Evolutionary conservation across 1,284 basidiomycete species (phyloP).

Genomic region (Fomitiporia mediterranea): DNA sequence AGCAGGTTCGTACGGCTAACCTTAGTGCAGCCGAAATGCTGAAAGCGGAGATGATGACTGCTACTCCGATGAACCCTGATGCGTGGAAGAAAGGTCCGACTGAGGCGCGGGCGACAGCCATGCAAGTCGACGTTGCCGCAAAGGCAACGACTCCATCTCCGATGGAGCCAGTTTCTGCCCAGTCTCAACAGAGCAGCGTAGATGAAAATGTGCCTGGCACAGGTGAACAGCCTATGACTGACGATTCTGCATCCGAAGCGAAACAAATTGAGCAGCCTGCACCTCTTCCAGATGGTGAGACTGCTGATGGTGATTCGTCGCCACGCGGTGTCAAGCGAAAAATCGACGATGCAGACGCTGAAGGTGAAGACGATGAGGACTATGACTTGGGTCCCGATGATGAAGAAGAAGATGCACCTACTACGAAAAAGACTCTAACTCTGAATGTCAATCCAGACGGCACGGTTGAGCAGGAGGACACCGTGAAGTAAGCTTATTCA

Average conservation of each 20-base stretch:
- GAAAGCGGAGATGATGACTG: constrained; percentile 82
- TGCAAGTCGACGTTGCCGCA: not conserved
- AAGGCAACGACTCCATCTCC: not conserved
- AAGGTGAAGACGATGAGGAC: constrained; percentile 42
- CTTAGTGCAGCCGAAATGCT: constrained; percentile 92
- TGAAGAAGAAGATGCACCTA: constrained; percentile 35
- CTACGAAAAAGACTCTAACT: constrained; percentile 36
- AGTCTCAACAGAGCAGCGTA: not conserved
- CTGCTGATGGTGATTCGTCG: constrained; percentile 14
- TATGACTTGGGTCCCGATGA: constrained; percentile 49
- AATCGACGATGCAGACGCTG: constrained; percentile 43
- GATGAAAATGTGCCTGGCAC: not conserved
- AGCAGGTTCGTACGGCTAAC: constrained; percentile 91
- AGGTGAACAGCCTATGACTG: not conserved
- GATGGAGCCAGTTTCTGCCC: not conserved
- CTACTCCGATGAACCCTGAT: constrained; percentile 50
- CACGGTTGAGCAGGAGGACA: constrained; percentile 89
- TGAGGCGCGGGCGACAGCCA: not conserved
- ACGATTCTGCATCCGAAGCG: constrained; percentile 3
- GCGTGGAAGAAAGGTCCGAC: constrained; percentile 10
- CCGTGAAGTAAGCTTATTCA: constrained; percentile 68
- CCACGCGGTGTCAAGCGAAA: constrained; percentile 66
- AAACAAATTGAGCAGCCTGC: constrained; percentile 9
- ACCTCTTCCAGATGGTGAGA: not conserved
- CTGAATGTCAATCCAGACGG: constrained; percentile 84